Conservation (phyloP, 257 asterid species). For the Solanum medicagineum region DNA sequence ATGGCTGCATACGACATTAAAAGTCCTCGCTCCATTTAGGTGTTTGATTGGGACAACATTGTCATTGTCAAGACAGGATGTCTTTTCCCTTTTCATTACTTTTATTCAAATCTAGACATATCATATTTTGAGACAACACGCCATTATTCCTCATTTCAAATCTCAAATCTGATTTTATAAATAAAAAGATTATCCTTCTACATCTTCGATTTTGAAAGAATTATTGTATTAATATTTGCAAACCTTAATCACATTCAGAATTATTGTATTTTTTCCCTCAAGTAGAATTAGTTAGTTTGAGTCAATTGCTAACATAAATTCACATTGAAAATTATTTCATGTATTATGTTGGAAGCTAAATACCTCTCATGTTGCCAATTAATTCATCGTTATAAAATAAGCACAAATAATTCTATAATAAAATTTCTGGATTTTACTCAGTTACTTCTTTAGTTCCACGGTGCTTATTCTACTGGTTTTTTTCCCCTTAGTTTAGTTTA, state of each 20-base stretch:
- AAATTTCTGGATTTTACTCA: too few species aligned
- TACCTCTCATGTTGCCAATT: neutral
- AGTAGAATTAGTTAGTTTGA: too few species aligned
- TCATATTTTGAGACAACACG: conserved; percentile 3
- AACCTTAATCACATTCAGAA: too few species aligned
- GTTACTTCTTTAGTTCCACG: too few species aligned
- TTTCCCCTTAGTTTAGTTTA: neutral
- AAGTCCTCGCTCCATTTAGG: neutral
- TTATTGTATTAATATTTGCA: neutral
- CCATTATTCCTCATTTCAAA: neutral
- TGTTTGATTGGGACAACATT: neutral
- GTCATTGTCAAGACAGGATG: neutral
- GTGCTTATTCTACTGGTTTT: neutral
- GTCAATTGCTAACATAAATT: too few species aligned
- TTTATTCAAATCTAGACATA: conserved; percentile 7
- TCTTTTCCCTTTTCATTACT: neutral
- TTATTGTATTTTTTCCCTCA: too few species aligned
- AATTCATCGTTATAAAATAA: neutral
- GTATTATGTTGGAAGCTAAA: neutral
- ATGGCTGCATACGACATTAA: neutral
- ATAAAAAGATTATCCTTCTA: neutral
- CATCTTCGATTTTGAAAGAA: too few species aligned
- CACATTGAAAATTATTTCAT: too few species aligned
- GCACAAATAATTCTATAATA: neutral
- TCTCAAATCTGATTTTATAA: neutral